Base-by-base conservation (phyloP, 202 grass and related monocot genomes). In the Zoysia matrella region DNA sequence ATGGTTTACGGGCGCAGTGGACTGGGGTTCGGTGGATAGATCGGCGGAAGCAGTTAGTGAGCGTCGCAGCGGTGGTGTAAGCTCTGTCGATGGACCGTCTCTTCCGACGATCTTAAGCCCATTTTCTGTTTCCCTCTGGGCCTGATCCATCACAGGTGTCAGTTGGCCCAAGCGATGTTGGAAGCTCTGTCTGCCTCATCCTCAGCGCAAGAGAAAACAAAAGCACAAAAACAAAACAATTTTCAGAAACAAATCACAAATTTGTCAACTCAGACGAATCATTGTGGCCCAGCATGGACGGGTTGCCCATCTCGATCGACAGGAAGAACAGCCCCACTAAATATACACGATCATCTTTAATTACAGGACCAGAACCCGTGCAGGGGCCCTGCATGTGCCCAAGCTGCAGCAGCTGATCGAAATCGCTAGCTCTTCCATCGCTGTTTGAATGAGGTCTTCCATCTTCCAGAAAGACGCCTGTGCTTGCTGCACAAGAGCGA, bases 281-380 rank as follows among this genome's bases (percentile, higher is more conserved):
- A 72, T 84, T 51, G 71, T 71, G 77, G 82, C n/a, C 82, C 72
- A 85, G 66, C 11, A 60, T 80, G 71, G 71, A 80, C 79, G 77
- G 72, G 82, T 66, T 48, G 66, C 72, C 82, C 57, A 81, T 89
- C 77, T 72, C 76, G 57, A 72, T 85, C 48, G 72, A 73, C 52
- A 69, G 41, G 73, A 6, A 40, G 10, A 67, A 47, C 51, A 77
- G 5, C 60, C 77, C 80, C 86, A 79, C 74, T 14, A 8, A 83
- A 74, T 14, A 22, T 40, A 69, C 67, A 47, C 14, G 65, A 71
- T 62, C 65, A 65, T 46, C 78, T 30, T 73, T 71, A 61, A 71
- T 61, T 77, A 30, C 52, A 72, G 72, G 78, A 73, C 87, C 87
- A 83, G 46, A 82, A 13, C 10, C 60, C 83, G 79, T 45, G 67